Evolutionary conservation across 441 rosid species (phyloP), one percentile per base, ranked within the genome.

Genomic region (Populus hybrid): DNA sequence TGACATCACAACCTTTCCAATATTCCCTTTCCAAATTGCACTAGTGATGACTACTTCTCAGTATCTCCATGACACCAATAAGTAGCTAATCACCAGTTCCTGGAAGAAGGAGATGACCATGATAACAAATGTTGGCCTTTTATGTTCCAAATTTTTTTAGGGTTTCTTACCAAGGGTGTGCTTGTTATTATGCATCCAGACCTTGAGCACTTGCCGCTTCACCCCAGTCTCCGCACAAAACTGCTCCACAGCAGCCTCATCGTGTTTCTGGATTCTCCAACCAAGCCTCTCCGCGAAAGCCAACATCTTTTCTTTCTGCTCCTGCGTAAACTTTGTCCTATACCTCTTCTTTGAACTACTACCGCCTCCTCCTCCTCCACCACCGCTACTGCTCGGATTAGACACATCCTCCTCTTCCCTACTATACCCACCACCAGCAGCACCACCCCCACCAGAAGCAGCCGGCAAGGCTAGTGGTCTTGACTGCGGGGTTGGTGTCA

Each of bases 141-240:
- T 35, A 24, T 36, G 11, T 61, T 20, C 23, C n/a, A 12, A 10
- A 54, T 11, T 6, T 67, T 28, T 78, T 82, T 90, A 93, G 94
- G 99, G 97, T 91, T 95, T 93, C 97, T 93, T 95, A 89, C 98
- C 97, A 72, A 89, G 86, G 50, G 94, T 89, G 89, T 93, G 87
- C 90, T 95, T 95, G 87, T 93, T 95, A 77, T 95, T 95, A 80
- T 93, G 99, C 97, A 95, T 93, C 99, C 99, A 95, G 20, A 95
- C 93, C 86, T 95, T 95, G 64, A 95, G 98, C 70, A 95, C 98
- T 7, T 90, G 92, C 67, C 97, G 84, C 77, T 70, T 84, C 26
- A 93, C 85, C 14, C 95, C 98, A 32, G 79, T 87, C 80, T 95
- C 97, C 11, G 82, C 82, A 79, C 97, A 93, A 83, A 95, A 95